phyloP scores from a whole-genome alignment of 1,284 basidiomycete genomes.

The Ceratobasidium sp. region DNA sequence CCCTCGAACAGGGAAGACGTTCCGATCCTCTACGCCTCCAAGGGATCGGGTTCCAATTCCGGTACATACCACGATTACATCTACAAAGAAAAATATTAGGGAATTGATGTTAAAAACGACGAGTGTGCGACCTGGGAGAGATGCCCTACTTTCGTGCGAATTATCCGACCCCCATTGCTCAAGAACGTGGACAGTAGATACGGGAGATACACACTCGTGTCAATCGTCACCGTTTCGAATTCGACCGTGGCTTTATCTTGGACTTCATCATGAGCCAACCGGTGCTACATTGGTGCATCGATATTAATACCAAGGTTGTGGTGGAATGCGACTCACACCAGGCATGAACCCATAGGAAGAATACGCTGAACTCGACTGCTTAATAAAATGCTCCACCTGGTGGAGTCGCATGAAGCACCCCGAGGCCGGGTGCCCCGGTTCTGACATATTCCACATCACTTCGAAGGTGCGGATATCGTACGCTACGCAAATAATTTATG shows the following conservation, averaged over 20 bases:
- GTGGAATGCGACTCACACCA: constrained; percentile 59
- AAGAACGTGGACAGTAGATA: constrained; percentile 74
- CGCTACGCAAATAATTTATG: constrained; percentile 55
- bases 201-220: constrained; percentile 71
- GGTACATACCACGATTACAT: constrained; percentile 74
- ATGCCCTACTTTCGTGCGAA: constrained; percentile 1
- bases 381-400: constrained; percentile 68
- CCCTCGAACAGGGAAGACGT: constrained; percentile 64
- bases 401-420: constrained; percentile 69
- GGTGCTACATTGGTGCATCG: constrained; percentile 59
- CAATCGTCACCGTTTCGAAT: constrained; percentile 75
- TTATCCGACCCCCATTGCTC: constrained; percentile 65
- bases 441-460: constrained; percentile 76
- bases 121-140: not conserved
- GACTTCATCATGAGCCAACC: constrained; percentile 58
- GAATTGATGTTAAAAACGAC: not conserved
- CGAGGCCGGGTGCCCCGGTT: constrained; percentile 63
- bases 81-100: constrained; percentile 50
- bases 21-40: constrained; percentile 61
- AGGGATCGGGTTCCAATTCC: constrained; percentile 65
- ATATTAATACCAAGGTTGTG: not conserved
- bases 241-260: constrained; percentile 61
- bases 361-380: constrained; percentile 51
- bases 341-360: constrained; percentile 66
- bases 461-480: constrained; percentile 77